Percentiles rank a stretch among this genome's conserved stretches.
phyloP scores from a whole-genome alignment of 2,329 filamentous ascomycete species.

The Fusarium sp. region DNA sequence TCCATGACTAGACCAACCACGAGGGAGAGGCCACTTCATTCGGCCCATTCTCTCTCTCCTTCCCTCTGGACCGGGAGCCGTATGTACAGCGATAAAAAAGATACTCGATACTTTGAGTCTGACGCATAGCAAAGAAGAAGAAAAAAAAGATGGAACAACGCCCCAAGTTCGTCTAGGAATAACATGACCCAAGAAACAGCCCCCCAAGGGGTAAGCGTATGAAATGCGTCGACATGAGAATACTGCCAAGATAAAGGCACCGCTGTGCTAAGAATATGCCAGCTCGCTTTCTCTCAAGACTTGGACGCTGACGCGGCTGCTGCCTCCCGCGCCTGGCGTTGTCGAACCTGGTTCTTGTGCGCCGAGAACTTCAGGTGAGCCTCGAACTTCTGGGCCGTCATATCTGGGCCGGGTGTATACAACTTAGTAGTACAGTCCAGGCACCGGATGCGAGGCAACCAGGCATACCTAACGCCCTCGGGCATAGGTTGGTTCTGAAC shows the following conservation, averaged over 20 bases:
- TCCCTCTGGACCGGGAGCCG: conserved; percentile 1
- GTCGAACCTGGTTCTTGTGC: conserved; percentile 77
- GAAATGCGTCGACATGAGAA: neutral
- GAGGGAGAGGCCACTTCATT: conserved; percentile 9
- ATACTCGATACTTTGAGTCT: conserved; percentile 18
- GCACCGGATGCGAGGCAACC: conserved; percentile 89
- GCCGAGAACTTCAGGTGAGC: conserved; percentile 88
- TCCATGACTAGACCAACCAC: conserved; percentile 27
- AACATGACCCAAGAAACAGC: conserved; percentile 16
- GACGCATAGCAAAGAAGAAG: conserved; percentile 11
- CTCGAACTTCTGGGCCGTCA: conserved; percentile 90
- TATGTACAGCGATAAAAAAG: conserved; percentile 27
- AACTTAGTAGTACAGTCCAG: conserved; percentile 93
- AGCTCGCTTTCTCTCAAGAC: conserved; percentile 1
- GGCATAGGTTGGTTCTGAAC: conserved; percentile 69
- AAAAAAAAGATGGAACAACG: conserved; percentile 24
- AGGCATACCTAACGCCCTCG: conserved; percentile 80
- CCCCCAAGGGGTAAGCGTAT: neutral
- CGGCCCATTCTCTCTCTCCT: conserved; percentile 11
- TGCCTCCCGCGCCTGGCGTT: conserved; percentile 45
- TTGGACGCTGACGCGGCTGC: neutral
- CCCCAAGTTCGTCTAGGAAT: conserved; percentile 20
- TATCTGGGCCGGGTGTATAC: conserved; percentile 89
- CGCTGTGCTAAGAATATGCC: neutral
- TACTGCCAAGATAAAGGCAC: neutral